phyloP scores from a whole-genome alignment of 169 alveolate genomes.

The Cryptosporidium felis region DNA sequence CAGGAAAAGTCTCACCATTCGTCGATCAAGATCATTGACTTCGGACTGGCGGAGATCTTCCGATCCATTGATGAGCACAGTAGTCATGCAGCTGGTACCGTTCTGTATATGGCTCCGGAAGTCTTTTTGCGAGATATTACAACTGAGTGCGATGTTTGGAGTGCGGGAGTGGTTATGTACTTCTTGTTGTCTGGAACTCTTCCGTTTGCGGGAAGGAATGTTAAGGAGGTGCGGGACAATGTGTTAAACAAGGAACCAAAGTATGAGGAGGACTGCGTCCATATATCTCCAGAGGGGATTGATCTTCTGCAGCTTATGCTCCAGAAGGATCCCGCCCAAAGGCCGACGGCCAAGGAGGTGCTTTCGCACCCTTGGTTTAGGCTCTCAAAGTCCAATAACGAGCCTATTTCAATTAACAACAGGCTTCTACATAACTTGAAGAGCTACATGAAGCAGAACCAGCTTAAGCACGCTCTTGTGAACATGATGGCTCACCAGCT shows the following conservation, averaged over 20 bases:
- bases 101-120: conserved; percentile 92
- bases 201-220: conserved; percentile 85
- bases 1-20: conserved; percentile 85
- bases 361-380: conserved; percentile 81
- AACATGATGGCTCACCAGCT: conserved; percentile 79
- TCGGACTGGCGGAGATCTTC: conserved; percentile 91
- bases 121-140: conserved; percentile 81
- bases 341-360: conserved; percentile 80
- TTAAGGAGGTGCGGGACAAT: conserved; percentile 73
- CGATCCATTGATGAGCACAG: conserved; percentile 84
- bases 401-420: conserved; percentile 30
- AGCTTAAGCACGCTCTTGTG: conserved; percentile 76
- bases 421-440: conserved; percentile 71
- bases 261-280: conserved; percentile 78
- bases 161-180: conserved; percentile 90
- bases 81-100: conserved; percentile 90
- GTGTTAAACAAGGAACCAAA: conserved; percentile 72
- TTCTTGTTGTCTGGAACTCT: conserved; percentile 87
- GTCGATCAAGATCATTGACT: conserved; percentile 92
- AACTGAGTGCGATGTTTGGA: conserved; percentile 89
- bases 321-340: conserved; percentile 75
- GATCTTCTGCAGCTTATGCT: conserved; percentile 79
- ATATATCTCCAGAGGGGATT: conserved; percentile 80
- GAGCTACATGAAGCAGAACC: conserved; percentile 75
- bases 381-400: conserved; percentile 60